A percentile compares a stretch with the other conserved stretches of the same genome.
These are phyloP conservation scores for Xylaria sp. DNA, from an alignment of 2,329 filamentous ascomycete species.

Conservation along the genomic window DNA sequence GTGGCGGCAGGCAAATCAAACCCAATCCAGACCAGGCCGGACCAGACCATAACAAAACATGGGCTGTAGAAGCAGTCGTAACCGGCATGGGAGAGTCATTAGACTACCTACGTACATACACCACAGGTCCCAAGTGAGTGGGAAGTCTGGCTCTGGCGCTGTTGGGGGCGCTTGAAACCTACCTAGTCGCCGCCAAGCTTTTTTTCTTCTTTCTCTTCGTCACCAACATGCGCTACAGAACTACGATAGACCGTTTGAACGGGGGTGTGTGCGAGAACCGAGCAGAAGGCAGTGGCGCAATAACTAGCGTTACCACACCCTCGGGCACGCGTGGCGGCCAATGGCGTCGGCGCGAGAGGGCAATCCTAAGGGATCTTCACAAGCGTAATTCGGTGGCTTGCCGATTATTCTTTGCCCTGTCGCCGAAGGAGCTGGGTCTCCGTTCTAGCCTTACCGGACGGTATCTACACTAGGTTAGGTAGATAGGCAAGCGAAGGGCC, in stretches of 20 bases:
- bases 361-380: conserved; percentile 32
- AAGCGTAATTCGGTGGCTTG: conserved; percentile 26
- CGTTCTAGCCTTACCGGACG: conserved; percentile 30
- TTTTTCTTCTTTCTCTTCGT: background rate
- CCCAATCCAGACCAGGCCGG: background rate
- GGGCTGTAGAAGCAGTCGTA: conserved; percentile 13
- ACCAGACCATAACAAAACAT: conserved; percentile 7
- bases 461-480: background rate
- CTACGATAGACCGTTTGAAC: conserved; percentile 12
- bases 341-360: conserved; percentile 15
- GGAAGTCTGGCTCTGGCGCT: conserved; percentile 13
- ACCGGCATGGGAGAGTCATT: conserved; percentile 17
- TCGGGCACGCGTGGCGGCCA: conserved; percentile 37
- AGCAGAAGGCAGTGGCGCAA: conserved; percentile 22
- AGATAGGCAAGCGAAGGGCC: conserved; percentile 11
- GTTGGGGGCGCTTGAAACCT: background rate
- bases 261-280: background rate
- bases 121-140: conserved; percentile 8
- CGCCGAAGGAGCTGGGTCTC: conserved; percentile 19
- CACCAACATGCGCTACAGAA: background rate
- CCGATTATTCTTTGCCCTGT: conserved; percentile 27
- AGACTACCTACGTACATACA: background rate
- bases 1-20: conserved; percentile 21
- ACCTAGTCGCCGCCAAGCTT: conserved; percentile 9
- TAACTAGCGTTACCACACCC: conserved; percentile 33